Evolutionary conservation across 768 basidiomycete genomes (phyloP), one percentile per base, ranked within the genome.

Genomic region (Tricholoma sp.): DNA sequence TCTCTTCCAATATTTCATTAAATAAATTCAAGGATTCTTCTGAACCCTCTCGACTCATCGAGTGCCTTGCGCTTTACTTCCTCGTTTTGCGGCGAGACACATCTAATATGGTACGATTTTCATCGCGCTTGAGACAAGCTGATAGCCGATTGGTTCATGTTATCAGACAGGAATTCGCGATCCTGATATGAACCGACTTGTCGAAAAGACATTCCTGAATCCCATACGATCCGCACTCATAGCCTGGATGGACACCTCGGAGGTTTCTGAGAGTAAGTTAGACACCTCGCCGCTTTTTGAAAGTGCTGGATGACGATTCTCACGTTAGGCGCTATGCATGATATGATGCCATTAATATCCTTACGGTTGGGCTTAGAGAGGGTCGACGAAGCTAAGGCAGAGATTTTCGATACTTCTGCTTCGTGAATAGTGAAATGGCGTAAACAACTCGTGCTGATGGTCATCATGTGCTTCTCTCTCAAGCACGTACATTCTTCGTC

Each of bases 61-160:
- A 90, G 58, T 83, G 80, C 58, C 70, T 92, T 5, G 80, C 82
- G 15, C 76, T 91, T 51, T 88, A 86, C 64, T 90, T 86, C 60
- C 75, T 86, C 33, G 72, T 90, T 15, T 63, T 89, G 7, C 67
- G 72, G 45, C 72, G 87, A 59, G 89, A 92, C 65, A 63, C 59
- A 8, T 59, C 68, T 4, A 91, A 91, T 63, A 66, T 66, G 64
- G 89, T 88, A 49, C 18, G 70, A 60, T 41, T 17, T 58, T 28
- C 13, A 18, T 28, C 42, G 17, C 4, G 50, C 13, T 12, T 10
- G 8, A 47, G 24, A 24, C 4, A 24, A 24, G 24, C 4, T 11
- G 36, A 44, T 54, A 49, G 10, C 17, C 39, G 34, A 24, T 52
- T n/a, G 18, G 20, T 32, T 33, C 11, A 29, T 41, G 20, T 48